A percentile compares a stretch with the other conserved stretches of the same genome.
These are phyloP conservation scores for Auriculariales sp. DNA, from an alignment of 768 basidiomycete species.

Conservation along the genomic window DNA sequence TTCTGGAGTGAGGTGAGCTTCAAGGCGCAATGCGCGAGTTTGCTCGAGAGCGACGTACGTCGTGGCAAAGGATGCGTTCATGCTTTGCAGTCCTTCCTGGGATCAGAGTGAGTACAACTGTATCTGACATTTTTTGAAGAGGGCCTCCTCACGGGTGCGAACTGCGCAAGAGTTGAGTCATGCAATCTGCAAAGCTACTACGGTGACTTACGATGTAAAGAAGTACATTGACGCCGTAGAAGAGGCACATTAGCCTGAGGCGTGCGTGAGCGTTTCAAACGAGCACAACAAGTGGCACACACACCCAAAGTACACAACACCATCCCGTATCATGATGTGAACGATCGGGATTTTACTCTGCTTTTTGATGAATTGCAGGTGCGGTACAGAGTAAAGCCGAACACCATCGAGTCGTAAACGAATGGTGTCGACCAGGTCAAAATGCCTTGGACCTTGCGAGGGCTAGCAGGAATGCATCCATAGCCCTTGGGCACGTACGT, in stretches of 20 bases:
- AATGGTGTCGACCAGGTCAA: neutral
- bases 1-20: neutral
- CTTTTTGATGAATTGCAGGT: neutral
- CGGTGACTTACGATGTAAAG: neutral
- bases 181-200: neutral
- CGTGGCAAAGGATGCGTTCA: neutral
- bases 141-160: neutral
- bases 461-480: neutral
- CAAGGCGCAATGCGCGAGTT: too few relatives aligned
- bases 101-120: neutral
- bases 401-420: neutral
- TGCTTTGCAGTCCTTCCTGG: neutral
- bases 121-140: neutral
- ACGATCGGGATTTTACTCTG: neutral
- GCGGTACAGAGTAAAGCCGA: neutral
- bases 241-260: neutral
- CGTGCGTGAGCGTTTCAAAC: neutral
- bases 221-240: neutral
- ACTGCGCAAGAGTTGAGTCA: neutral
- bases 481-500: neutral
- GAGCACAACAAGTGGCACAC: neutral
- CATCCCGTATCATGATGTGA: neutral
- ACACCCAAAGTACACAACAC: neutral
- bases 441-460: neutral
- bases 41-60: neutral